Conservation (phyloP, 108 stramenopile species). For the Skeletonema menzelii region DNA sequence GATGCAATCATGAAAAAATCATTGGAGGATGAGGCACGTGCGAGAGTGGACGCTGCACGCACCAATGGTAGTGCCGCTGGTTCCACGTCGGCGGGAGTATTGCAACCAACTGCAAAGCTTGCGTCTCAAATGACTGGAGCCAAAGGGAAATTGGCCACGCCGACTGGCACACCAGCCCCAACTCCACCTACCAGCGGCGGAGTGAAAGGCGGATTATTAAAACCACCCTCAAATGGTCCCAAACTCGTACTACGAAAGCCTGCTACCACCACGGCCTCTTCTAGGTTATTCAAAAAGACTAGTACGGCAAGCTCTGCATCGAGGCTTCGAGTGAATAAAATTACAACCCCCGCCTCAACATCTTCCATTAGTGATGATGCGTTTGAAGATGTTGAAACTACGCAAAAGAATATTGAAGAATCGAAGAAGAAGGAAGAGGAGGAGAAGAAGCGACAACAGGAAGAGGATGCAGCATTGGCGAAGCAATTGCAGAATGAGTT, state of each 20-base stretch:
- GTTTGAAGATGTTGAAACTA: constrained; percentile 69
- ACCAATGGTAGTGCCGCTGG: constrained; percentile 17
- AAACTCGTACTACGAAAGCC: constrained; percentile 70
- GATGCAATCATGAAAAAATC: constrained; percentile 57
- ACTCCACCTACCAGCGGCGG: constrained; percentile 67
- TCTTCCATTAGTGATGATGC: constrained; percentile 26
- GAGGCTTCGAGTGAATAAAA: constrained; percentile 77
- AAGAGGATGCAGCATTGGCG: constrained; percentile 49
- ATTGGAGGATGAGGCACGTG: constrained; percentile 49
- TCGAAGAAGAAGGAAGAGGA: constrained; percentile 46
- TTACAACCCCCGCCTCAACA: constrained; percentile 23
- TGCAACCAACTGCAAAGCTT: constrained; percentile 65
- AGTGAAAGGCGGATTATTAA: constrained; percentile 5
- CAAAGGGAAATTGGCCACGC: constrained; percentile 54
- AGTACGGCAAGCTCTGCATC: constrained; percentile 24
- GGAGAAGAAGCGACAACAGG: constrained; percentile 35
- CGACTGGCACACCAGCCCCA: constrained; percentile 59
- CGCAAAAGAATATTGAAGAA: constrained; percentile 51
- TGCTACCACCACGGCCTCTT: constrained; percentile 34
- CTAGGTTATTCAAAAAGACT: constrained; percentile 68
- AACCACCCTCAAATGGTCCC: constrained; percentile 16
- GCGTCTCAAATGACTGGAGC: constrained; percentile 70
- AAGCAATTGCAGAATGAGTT: constrained; percentile 41
- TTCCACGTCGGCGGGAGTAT: constrained; percentile 33
- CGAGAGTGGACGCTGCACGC: constrained; percentile 45